Conservation (phyloP, 768 basidiomycete species). For the Boletus edulis region DNA sequence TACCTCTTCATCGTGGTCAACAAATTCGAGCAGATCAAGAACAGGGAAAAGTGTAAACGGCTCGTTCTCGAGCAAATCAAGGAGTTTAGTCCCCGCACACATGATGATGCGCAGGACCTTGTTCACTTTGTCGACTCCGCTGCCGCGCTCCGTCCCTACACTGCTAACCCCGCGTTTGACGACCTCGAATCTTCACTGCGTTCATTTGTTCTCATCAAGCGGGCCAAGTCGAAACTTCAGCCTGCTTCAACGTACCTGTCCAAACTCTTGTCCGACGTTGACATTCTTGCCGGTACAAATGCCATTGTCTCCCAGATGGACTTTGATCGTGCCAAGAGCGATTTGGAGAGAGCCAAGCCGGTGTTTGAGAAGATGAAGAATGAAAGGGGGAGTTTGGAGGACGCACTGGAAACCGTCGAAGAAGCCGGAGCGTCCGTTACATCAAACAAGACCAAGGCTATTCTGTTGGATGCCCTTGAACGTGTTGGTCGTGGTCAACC, state of each 20-base stretch:
- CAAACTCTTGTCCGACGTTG: slow-evolving; percentile 87
- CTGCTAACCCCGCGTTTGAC: slow-evolving; percentile 70
- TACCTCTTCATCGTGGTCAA: slow-evolving; percentile 99
- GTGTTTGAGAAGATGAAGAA: slow-evolving; percentile 85
- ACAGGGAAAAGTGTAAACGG: slow-evolving; percentile 90
- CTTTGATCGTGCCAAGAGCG: slow-evolving; percentile 64
- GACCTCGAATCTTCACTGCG: slow-evolving; percentile 87
- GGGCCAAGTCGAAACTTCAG: slow-evolving; percentile 93
- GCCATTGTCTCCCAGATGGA: slow-evolving; percentile 82
- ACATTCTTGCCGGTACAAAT: slow-evolving; percentile 83
- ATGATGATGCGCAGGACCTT: slow-evolving; percentile 86
- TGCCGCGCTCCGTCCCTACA: slow-evolving; percentile 62
- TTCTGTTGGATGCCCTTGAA: slow-evolving; percentile 69
- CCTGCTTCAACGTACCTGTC: slow-evolving; percentile 90
- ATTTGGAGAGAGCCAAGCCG: slow-evolving; percentile 69
- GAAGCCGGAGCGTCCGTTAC: slow-evolving; percentile 65
- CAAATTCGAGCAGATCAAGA: slow-evolving; percentile 92
- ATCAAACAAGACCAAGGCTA: slow-evolving; percentile 48
- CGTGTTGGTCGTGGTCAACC: slow-evolving; percentile 74
- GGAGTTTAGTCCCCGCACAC: slow-evolving; percentile 87
- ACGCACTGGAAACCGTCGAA: slow-evolving; percentile 74
- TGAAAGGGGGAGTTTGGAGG: slow-evolving; percentile 72
- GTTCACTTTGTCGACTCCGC: slow-evolving; percentile 98
- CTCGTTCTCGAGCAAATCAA: slow-evolving; percentile 92
- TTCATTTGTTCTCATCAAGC: slow-evolving; percentile 94